Evolutionary conservation across 1,284 basidiomycete genomes (phyloP).

Genomic region (Amylostereum areolatum): DNA sequence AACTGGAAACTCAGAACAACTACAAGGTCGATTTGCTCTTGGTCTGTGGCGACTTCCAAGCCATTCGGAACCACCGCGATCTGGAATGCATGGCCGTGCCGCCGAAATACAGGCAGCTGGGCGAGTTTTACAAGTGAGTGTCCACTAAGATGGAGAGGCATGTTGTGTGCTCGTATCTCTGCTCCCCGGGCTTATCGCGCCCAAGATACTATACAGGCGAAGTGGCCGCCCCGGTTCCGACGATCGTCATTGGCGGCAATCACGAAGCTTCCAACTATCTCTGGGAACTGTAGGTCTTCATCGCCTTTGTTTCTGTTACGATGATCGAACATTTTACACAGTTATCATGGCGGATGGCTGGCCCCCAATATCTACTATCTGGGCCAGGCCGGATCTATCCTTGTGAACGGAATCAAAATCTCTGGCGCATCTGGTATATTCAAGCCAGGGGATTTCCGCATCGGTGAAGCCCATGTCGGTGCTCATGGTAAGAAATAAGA

Average conservation of each 20-base stretch:
- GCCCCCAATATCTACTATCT: conserved; percentile 98
- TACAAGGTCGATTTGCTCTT: conserved; percentile 82
- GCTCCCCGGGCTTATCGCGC: neutral
- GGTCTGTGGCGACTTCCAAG: conserved; percentile 95
- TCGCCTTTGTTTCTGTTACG: neutral
- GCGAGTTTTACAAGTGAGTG: conserved; percentile 77
- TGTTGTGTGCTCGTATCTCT: neutral
- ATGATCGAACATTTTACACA: conserved; percentile 21
- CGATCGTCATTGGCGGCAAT: conserved; percentile 95
- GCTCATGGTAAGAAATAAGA: neutral
- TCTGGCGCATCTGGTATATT: conserved; percentile 93
- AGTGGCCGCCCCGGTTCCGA: conserved; percentile 79
- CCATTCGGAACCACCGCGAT: conserved; percentile 83
- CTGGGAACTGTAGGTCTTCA: conserved; percentile 79
- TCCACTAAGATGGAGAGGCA: neutral
- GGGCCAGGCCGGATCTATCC: conserved; percentile 86
- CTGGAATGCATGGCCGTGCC: conserved; percentile 90
- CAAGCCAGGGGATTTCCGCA: conserved; percentile 74
- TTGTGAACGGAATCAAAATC: conserved; percentile 83
- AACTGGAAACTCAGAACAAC: conserved; percentile 54
- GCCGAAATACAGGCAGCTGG: conserved; percentile 80
- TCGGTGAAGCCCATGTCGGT: conserved; percentile 43
- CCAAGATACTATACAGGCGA: conserved; percentile 83
- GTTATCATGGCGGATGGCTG: conserved; percentile 93
- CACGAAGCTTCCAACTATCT: conserved; percentile 98